Conservation (phyloP, 176 grass and related monocot species). For the Lolium perenne region DNA sequence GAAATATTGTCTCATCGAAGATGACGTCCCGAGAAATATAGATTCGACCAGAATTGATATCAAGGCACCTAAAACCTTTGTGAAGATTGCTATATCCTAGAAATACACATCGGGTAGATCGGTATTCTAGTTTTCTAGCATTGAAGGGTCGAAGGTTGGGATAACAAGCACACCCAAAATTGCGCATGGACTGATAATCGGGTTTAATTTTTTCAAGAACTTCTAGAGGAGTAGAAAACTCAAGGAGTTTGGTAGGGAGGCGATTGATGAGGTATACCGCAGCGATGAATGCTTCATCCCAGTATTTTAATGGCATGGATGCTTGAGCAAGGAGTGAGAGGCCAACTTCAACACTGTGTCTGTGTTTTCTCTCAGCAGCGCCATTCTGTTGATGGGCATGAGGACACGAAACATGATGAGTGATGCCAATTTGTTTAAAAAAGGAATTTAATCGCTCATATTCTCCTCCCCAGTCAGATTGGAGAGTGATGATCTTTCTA, state of each 20-base stretch:
- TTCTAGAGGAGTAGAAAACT: neutral
- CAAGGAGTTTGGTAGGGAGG: too few species aligned
- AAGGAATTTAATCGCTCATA: too few species aligned
- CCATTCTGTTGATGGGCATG: too few species aligned
- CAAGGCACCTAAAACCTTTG: neutral
- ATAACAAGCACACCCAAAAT: neutral
- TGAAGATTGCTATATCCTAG: neutral
- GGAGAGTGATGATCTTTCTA: too few species aligned
- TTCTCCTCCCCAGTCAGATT: too few species aligned
- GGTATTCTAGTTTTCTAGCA: neutral
- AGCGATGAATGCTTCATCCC: neutral
- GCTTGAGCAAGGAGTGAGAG: neutral
- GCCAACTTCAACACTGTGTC: neutral
- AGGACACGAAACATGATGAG: too few species aligned
- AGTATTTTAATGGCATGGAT: neutral
- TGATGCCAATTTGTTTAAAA: too few species aligned
- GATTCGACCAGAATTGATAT: neutral
- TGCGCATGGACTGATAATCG: neutral
- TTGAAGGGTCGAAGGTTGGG: neutral
- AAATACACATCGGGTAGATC: neutral
- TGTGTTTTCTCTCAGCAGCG: neutral
- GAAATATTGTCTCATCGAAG: neutral
- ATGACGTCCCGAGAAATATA: neutral
- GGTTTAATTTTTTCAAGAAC: neutral
- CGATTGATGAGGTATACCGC: neutral